phyloP scores from a whole-genome alignment of 306 rosid genomes.

The Glycine soja region DNA sequence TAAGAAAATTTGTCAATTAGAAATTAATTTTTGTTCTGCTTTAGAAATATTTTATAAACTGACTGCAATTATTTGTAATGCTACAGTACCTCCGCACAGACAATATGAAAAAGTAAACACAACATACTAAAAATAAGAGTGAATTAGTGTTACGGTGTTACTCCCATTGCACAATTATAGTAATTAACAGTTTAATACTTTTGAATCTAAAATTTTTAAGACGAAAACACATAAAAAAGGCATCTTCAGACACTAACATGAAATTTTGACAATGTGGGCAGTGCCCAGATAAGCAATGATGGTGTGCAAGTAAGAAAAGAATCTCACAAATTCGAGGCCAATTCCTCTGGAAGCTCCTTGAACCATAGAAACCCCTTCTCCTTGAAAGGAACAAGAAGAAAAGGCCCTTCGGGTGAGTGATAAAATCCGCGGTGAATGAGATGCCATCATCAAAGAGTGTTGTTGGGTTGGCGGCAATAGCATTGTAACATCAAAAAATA shows the following conservation, averaged over 20 bases:
- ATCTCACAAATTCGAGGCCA: conserved; percentile 63
- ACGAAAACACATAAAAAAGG: too few species aligned
- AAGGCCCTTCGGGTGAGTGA: conserved; percentile 47
- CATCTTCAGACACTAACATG: background rate
- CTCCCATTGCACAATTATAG: background rate
- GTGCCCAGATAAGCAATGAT: background rate
- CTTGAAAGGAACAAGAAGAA: conserved; percentile 42
- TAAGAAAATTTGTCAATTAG: background rate
- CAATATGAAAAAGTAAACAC: conserved; percentile 10
- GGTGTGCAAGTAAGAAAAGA: background rate
- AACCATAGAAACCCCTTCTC: conserved; percentile 55
- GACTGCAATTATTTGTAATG: background rate
- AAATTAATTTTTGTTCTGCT: background rate
- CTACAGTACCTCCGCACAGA: background rate
- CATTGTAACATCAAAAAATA: conserved; percentile 14
- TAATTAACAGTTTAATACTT: background rate
- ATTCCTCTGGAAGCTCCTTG: conserved; percentile 76
- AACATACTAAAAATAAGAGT: background rate
- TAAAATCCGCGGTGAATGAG: conserved; percentile 37
- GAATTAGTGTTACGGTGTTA: background rate
- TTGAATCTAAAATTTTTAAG: background rate
- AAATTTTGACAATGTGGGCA: conserved; percentile 25
- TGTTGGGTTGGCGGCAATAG: background rate
- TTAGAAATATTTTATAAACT: conserved; percentile 12
- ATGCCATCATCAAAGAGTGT: conserved; percentile 40